phyloP scores from a whole-genome alignment of 139 green algal genomes.

The Chlorella vulgaris region DNA sequence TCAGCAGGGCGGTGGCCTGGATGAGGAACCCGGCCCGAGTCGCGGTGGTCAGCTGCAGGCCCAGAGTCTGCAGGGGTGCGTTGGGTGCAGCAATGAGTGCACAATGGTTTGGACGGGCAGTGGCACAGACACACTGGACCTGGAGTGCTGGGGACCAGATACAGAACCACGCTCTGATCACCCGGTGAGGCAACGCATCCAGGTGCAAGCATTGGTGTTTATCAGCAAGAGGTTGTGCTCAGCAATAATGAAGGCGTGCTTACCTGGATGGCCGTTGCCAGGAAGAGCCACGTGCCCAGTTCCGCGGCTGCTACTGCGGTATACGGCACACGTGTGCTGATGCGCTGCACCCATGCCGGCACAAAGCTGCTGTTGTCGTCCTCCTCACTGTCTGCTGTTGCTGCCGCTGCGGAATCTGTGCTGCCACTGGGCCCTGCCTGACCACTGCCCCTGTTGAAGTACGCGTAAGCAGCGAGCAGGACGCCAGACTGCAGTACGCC shows the following conservation, averaged over 20 bases:
- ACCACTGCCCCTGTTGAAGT: background rate
- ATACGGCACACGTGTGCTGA: background rate
- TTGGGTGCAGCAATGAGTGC: too few relatives aligned
- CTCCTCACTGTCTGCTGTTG: background rate
- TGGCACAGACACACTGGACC: too few relatives aligned
- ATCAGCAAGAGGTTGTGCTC: too few relatives aligned
- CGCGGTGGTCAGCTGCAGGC: conserved; percentile 43
- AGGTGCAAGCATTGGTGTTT: background rate
- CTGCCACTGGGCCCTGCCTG: background rate
- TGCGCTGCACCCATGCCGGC: conserved; percentile 11
- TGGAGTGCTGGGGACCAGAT: too few relatives aligned
- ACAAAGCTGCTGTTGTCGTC: conserved; percentile 20
- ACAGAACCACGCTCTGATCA: too few relatives aligned
- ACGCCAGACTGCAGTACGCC: conserved; percentile 33
- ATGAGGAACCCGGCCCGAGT: conserved; percentile 54
- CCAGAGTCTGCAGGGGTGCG: conserved; percentile 36
- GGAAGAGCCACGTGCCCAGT: conserved; percentile 23
- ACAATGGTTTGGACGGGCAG: too few relatives aligned
- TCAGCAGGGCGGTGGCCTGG: conserved; percentile 45
- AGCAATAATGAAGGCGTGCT: background rate
- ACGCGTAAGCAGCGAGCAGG: conserved; percentile 17
- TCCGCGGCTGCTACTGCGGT: conserved; percentile 8
- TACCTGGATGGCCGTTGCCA: conserved; percentile 32
- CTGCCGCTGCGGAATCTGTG: background rate
- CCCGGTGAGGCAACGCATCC: background rate